Base-by-base conservation (phyloP, 2,329 filamentous ascomycete species). In the Chaetomiaceae sp. region DNA sequence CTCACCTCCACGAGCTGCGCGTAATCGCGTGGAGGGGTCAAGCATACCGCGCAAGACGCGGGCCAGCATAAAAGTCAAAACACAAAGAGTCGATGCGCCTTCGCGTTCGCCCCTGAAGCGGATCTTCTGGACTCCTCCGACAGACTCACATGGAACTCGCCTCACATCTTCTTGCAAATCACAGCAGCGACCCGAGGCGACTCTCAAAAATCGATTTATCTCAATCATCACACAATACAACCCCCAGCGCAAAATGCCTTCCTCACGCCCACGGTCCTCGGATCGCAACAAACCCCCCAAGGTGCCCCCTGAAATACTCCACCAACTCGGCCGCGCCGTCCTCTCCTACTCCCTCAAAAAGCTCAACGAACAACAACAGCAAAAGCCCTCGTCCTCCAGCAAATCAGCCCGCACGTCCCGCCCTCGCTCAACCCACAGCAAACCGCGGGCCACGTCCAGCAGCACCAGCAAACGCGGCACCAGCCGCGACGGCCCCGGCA, bases 321-420 rank as follows among this genome's bases (percentile, higher is more conserved):
- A 53, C 10, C 55, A 57, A 12, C 44, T 61, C 16, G 56, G 56
- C 50, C 56, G 54, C 13, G 55, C 55, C 5, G 56, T 48, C 13
- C 52, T 61, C 2, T 46, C 55, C 4, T 61, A 56, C 48, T 51
- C 54, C 4, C 45, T 61, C n/a, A 53, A 50, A 16, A 54, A 54
- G 19, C 49, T 61, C 3, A 51, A 39, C 44, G 44, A 55, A 19
- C 45, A 52, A 27, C 25, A 27, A 27, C 25, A 27, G 10, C 25
- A 6, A 27, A 37, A 35, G 51, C 5, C 10, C 5, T 12, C 10
- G 5, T 12, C 10, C 30, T n/a, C 30, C 10, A 12, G 7, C n/a
- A n/a, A n/a, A n/a, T n/a, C n/a, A 8, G 14, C 30, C 30, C 30
- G 30, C 30, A 34, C 30, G 14, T 33, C 42, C n/a, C 51, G 23